Evolutionary conservation across 2,329 filamentous ascomycete genomes (phyloP).

Genomic region (Aspergillus sp.): DNA sequence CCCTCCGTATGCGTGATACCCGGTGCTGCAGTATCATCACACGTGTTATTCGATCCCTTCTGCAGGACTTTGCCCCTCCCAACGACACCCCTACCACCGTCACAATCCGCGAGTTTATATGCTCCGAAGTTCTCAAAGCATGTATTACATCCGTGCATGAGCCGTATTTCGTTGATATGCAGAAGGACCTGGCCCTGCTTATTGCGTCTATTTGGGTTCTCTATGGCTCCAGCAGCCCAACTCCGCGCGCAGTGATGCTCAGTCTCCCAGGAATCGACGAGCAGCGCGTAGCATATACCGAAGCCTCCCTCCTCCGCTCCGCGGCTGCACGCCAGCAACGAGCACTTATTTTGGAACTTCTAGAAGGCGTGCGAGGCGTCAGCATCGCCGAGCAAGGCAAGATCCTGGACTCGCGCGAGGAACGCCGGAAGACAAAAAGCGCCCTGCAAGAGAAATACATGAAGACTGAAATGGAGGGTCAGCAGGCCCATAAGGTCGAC

Average conservation of each 20-base stretch:
- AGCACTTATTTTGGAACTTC: conserved; percentile 69
- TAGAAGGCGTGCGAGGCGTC: conserved; percentile 80
- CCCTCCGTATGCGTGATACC: conserved; percentile 80
- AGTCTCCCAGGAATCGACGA: conserved; percentile 69
- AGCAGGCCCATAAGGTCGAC: conserved; percentile 33
- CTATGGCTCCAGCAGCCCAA: conserved; percentile 61
- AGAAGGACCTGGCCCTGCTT: conserved; percentile 80
- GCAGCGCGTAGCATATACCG: conserved; percentile 57
- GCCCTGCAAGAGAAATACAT: conserved; percentile 37
- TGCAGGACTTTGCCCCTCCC: conserved; percentile 63
- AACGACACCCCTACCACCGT: conserved; percentile 45
- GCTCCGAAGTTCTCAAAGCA: conserved; percentile 76
- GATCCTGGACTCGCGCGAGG: conserved; percentile 45
- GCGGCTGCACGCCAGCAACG: conserved; percentile 66
- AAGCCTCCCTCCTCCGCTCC: conserved; percentile 48
- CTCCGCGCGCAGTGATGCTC: conserved; percentile 66
- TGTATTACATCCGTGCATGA: conserved; percentile 88
- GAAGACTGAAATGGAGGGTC: conserved; percentile 38
- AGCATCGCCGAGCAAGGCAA: conserved; percentile 91
- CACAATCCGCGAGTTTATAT: conserved; percentile 82
- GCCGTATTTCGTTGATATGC: conserved; percentile 90
- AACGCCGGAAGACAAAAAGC: conserved; percentile 35
- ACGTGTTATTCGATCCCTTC: conserved; percentile 74
- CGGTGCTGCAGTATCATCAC: conserved; percentile 80
- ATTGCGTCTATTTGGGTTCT: conserved; percentile 78